Conservation (phyloP, 495 filamentous ascomycete genomes). For the Annulohypoxylon moriforme region DNA sequence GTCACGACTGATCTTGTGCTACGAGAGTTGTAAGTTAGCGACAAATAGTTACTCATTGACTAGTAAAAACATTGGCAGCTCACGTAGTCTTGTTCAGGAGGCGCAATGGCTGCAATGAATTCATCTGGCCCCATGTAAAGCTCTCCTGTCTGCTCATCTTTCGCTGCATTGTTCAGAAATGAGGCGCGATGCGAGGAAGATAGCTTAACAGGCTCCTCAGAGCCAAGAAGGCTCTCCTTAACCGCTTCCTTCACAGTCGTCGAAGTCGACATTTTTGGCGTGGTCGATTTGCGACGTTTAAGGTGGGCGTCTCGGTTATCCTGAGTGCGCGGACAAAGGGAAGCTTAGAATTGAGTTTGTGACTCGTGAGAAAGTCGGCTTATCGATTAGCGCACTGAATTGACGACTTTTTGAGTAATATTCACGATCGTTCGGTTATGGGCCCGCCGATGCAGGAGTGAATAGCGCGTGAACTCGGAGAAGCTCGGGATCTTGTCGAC, state of each 20-base stretch:
- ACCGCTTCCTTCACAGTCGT: constrained; percentile 72
- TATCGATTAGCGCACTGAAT: constrained; percentile 39
- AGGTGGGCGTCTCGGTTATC: constrained; percentile 14
- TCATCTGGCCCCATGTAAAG: constrained; percentile 81
- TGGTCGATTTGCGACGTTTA: constrained; percentile 18
- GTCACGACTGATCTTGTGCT: constrained; percentile 97
- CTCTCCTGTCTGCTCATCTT: constrained; percentile 80
- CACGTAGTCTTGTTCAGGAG: constrained; percentile 89
- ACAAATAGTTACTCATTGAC: neutral
- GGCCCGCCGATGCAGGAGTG: constrained; percentile 35
- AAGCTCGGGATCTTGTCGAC: constrained; percentile 21
- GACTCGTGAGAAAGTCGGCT: constrained; percentile 10
- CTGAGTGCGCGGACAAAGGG: constrained; percentile 2
- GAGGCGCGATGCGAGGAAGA: constrained; percentile 75
- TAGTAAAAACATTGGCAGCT: constrained; percentile 51
- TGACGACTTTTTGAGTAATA: constrained; percentile 25
- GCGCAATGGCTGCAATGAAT: constrained; percentile 92
- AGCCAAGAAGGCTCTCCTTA: constrained; percentile 81
- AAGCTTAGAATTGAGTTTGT: constrained; percentile 1
- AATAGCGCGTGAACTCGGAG: constrained; percentile 28
- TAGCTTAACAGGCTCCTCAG: constrained; percentile 66
- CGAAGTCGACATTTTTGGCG: constrained; percentile 52
- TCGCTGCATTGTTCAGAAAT: constrained; percentile 81
- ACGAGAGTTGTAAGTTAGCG: constrained; percentile 32
- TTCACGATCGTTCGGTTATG: constrained; percentile 36